phyloP scores from a whole-genome alignment of 768 basidiomycete genomes.

The Tricholoma hemisulphureum region DNA sequence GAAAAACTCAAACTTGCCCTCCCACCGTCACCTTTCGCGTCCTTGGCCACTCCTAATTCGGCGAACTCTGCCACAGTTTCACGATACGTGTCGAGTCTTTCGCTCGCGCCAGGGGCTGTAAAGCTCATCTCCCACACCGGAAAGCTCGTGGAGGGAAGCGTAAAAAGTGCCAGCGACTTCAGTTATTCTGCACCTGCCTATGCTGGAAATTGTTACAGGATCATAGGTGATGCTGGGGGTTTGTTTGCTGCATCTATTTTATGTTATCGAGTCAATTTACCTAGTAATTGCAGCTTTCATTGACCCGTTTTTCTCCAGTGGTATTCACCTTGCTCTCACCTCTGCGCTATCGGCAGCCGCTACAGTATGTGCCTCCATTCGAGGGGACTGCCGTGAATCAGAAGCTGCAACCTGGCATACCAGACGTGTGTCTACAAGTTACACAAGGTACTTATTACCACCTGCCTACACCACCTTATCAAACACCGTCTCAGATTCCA shows the following conservation, averaged over 20 bases:
- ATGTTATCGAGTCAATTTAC: not conserved
- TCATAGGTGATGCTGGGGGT: constrained; percentile 71
- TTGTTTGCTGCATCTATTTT: constrained; percentile 10
- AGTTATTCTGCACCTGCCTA: constrained; percentile 63
- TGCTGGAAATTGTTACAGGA: constrained; percentile 53
- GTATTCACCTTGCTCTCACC: constrained; percentile 64
- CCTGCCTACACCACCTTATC: not conserved
- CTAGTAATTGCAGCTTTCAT: constrained; percentile 47
- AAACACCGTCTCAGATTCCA: constrained; percentile 45
- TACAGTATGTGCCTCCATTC: constrained; percentile 55
- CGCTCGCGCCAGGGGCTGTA: constrained; percentile 47
- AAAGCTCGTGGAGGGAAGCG: constrained; percentile 37
- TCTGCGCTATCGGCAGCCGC: constrained; percentile 57
- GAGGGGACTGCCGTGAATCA: constrained; percentile 46
- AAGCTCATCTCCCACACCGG: constrained; percentile 41
- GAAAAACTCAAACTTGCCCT: constrained; percentile 31
- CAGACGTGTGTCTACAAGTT: constrained; percentile 53
- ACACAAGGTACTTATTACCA: constrained; percentile 44
- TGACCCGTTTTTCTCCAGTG: constrained; percentile 65
- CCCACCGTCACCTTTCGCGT: constrained; percentile 29
- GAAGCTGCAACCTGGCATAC: constrained; percentile 55
- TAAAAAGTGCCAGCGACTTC: constrained; percentile 58
- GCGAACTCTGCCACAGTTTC: constrained; percentile 27
- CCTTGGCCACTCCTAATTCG: constrained; percentile 22
- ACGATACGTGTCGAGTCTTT: constrained; percentile 46